Conservation (phyloP, 2,329 filamentous ascomycete species). For the Talaromyces albobiverticillius region DNA sequence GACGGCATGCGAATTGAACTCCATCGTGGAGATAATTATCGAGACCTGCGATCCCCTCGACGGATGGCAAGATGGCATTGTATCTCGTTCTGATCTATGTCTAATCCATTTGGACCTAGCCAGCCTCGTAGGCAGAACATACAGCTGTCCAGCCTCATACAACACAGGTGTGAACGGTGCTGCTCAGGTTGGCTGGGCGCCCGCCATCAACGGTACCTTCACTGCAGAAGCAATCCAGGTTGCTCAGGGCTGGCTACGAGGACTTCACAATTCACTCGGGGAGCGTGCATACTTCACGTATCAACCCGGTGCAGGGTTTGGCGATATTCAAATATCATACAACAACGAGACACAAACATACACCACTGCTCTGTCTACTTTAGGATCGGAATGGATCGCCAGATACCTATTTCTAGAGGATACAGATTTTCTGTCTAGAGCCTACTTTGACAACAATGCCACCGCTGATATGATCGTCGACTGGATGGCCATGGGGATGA, state of each 20-base stretch:
- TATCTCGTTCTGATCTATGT: conserved; percentile 50
- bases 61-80: conserved; percentile 53
- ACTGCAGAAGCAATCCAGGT: conserved; percentile 20
- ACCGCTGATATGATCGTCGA: conserved; percentile 57
- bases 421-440: conserved; percentile 41
- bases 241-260: conserved; percentile 27
- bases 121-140: conserved; percentile 46
- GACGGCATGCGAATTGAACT: conserved; percentile 44
- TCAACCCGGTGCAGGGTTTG: conserved; percentile 28
- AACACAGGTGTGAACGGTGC: no score
- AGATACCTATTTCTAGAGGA: conserved; percentile 25
- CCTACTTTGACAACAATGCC: conserved; percentile 45
- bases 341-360: conserved; percentile 30
- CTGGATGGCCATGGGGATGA: conserved; percentile 52
- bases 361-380: conserved; percentile 29
- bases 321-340: conserved; percentile 36
- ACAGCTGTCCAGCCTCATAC: conserved; percentile 38
- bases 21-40: conserved; percentile 56
- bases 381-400: conserved; percentile 27
- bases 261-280: conserved; percentile 37
- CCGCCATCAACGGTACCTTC: conserved; percentile 21
- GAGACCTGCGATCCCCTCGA: conserved; percentile 55
- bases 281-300: conserved; percentile 39
- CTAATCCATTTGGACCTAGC: conserved; percentile 46
- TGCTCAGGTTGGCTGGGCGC: no score